Conservation (phyloP, 192 early-diverging fungal genomes). For the Irineochytrium annulatum region DNA sequence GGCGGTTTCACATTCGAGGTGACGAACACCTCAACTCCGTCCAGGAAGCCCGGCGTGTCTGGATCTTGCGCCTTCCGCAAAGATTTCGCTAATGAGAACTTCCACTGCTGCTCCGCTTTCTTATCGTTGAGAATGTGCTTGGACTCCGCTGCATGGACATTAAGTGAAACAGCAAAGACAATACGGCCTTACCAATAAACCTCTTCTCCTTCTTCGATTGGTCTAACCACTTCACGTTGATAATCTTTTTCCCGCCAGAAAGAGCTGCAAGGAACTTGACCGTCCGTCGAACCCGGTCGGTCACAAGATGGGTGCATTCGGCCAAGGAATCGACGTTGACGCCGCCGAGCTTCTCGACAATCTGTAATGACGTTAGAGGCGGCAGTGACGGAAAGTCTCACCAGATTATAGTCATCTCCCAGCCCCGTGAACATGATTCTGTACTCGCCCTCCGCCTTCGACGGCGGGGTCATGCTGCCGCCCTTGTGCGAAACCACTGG, state of each 20-base stretch:
- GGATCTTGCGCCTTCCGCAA: slow-evolving; percentile 7
- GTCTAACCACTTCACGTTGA: slow-evolving; percentile 46
- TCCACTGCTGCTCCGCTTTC: slow-evolving; percentile 33
- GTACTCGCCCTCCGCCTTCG: too few relatives aligned
- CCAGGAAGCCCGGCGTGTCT: slow-evolving; percentile 13
- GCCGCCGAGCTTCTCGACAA: slow-evolving; percentile 26
- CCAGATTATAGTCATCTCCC: background rate
- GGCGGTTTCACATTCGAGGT: slow-evolving; percentile 33
- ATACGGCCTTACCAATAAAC: slow-evolving; percentile 34
- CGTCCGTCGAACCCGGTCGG: slow-evolving; percentile 41
- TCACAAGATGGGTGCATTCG: slow-evolving; percentile 46
- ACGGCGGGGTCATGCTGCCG: too few relatives aligned
- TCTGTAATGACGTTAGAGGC: slow-evolving; percentile 2
- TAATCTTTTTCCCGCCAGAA: slow-evolving; percentile 40
- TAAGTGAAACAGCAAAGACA: background rate
- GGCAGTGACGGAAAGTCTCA: background rate
- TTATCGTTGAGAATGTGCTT: slow-evolving; percentile 42
- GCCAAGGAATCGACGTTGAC: slow-evolving; percentile 26
- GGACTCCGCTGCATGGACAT: slow-evolving; percentile 23
- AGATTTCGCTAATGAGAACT: slow-evolving; percentile 30
- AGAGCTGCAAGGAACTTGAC: slow-evolving; percentile 48
- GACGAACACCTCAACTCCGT: slow-evolving; percentile 28
- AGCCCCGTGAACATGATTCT: background rate
- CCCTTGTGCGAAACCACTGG: too few relatives aligned
- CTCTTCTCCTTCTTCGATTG: slow-evolving; percentile 31